phyloP scores from a whole-genome alignment of 352 stramenopile species.

The Pythium myriotylum region DNA sequence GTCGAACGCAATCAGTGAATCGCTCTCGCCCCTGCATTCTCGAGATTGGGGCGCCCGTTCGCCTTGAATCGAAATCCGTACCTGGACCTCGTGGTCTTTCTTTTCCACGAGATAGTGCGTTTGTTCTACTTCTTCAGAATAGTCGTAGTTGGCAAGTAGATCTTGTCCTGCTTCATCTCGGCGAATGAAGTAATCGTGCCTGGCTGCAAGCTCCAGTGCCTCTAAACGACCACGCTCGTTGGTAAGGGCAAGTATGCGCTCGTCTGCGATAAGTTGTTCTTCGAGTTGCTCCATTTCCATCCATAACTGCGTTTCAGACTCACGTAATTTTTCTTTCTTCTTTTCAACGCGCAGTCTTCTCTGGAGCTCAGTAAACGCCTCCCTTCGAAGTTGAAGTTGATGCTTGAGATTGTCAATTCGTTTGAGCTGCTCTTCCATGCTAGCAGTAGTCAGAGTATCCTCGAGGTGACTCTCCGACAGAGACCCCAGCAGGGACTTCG shows the following conservation, averaged over 20 bases:
- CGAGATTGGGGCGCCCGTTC: no score
- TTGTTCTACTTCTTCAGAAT: constrained; percentile 26
- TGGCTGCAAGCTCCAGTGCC: constrained; percentile 40
- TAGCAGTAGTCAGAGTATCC: constrained; percentile 48
- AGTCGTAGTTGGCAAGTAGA: constrained; percentile 28
- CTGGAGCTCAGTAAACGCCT: constrained; percentile 44
- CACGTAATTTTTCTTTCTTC: constrained; percentile 43
- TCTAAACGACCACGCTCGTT: constrained; percentile 58
- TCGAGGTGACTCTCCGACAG: constrained; percentile 32
- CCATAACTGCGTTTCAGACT: constrained; percentile 49
- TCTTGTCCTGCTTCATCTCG: constrained; percentile 10
- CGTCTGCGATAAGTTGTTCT: constrained; percentile 37
- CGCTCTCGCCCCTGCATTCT: not conserved
- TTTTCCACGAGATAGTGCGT: constrained; percentile 15
- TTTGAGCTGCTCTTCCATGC: constrained; percentile 62
- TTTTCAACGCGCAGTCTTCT: constrained; percentile 55
- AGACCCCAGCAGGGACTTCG: constrained; percentile 13
- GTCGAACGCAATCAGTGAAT: constrained; percentile 17
- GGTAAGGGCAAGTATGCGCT: constrained; percentile 40
- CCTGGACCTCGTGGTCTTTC: constrained; percentile 28
- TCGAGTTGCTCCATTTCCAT: constrained; percentile 54
- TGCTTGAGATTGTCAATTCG: constrained; percentile 50
- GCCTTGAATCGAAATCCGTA: constrained; percentile 1
- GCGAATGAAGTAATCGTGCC: constrained; percentile 20
- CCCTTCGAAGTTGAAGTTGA: constrained; percentile 45